phyloP scores from a whole-genome alignment of 805 yeast species.

The Peterozyma toletana region DNA sequence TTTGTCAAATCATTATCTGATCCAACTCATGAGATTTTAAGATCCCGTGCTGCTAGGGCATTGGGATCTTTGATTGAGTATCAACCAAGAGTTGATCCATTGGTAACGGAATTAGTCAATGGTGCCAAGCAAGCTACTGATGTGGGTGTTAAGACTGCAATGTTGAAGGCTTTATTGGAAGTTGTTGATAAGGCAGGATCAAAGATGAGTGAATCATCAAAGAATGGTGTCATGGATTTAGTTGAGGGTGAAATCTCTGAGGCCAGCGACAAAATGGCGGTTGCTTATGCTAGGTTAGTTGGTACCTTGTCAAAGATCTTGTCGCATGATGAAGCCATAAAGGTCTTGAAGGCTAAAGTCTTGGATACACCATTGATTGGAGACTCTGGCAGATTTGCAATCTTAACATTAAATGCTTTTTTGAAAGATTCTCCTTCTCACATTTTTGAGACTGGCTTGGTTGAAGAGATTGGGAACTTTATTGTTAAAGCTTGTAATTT shows the following conservation, averaged over 20 bases:
- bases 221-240: constrained; percentile 57
- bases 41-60: constrained; percentile 84
- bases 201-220: constrained; percentile 69
- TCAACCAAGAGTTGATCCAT: constrained; percentile 92
- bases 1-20: constrained; percentile 89
- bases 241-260: constrained; percentile 63
- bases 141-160: constrained; percentile 72
- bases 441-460: constrained; percentile 45
- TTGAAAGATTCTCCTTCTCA: constrained; percentile 69
- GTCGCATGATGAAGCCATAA: constrained; percentile 54
- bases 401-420: constrained; percentile 72
- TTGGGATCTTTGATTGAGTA: constrained; percentile 80
- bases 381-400: constrained; percentile 51
- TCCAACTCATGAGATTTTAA: constrained; percentile 58
- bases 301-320: constrained; percentile 71
- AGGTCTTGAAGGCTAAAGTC: constrained; percentile 53
- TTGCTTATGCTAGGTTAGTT: constrained; percentile 70
- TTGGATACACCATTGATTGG: constrained; percentile 33
- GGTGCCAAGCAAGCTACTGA: constrained; percentile 66
- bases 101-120: constrained; percentile 73
- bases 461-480: constrained; percentile 41
- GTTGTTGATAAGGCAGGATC: constrained; percentile 76
- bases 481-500: constrained; percentile 37
- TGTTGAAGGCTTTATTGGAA: constrained; percentile 78
- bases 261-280: constrained; percentile 51